phyloP scores from a whole-genome alignment of 345 rosid species.

The Salix brachista region DNA sequence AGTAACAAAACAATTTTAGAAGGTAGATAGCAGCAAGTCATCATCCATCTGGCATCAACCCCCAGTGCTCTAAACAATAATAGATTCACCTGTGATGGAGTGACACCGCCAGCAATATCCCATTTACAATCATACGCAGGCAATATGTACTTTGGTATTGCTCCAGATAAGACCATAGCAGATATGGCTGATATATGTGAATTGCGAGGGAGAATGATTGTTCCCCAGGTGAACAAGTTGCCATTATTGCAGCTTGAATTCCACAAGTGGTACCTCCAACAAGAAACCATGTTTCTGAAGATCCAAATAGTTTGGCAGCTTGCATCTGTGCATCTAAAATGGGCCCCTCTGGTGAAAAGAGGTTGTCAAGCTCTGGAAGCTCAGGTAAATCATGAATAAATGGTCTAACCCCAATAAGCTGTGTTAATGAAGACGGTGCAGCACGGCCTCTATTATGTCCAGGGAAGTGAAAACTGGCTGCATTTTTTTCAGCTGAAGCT shows the following conservation, averaged over 20 bases:
- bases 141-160: constrained; percentile 46
- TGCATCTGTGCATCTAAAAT: constrained; percentile 55
- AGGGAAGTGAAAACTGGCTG: constrained; percentile 57
- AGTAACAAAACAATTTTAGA: not conserved
- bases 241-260: constrained; percentile 56
- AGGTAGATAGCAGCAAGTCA: not conserved
- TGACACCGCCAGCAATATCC: constrained; percentile 48
- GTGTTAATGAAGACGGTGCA: constrained; percentile 44
- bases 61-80: not conserved
- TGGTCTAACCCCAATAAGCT: constrained; percentile 46
- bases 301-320: constrained; percentile 53
- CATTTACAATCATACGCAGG: constrained; percentile 45
- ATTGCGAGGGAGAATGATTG: constrained; percentile 57
- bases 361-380: constrained; percentile 59
- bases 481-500: constrained; percentile 43
- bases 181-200: constrained; percentile 52
- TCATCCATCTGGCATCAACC: not conserved
- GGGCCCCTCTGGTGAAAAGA: constrained; percentile 53
- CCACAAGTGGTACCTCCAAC: constrained; percentile 68
- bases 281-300: constrained; percentile 61
- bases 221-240: constrained; percentile 57
- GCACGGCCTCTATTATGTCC: constrained; percentile 67
- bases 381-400: constrained; percentile 55
- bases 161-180: constrained; percentile 55
- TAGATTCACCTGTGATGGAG: constrained; percentile 37